Evolutionary conservation across 116 monocot genomes (phyloP), one percentile per base, ranked within the genome.

Genomic region (Phalaenopsis hybrid): DNA sequence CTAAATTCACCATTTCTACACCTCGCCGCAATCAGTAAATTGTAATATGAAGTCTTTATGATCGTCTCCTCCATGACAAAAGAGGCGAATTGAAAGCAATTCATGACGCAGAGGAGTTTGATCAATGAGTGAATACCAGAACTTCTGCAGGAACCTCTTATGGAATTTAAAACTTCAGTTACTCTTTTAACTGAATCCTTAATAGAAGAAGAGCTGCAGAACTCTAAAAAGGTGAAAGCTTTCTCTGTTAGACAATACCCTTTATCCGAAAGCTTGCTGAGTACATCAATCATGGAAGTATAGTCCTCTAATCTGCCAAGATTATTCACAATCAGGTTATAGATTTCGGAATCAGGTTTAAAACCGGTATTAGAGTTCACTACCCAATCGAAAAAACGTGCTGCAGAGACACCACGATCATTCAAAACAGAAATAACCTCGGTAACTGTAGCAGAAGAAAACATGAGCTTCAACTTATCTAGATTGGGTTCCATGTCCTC

Each of bases 121-220:
- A 96, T 89, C 82, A 96, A 83, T 6, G 92, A 86, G 63, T 89
- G 79, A 46, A 89, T 89, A 15, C 93, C 96, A 15, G 96, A 92
- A 15, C 85, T 87, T 31, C 89, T 79, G 48, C 88, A 96, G 78
- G 89, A 87, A 8, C 92, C 90, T 2, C 83, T 76, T 1, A 82
- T 84, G 25, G 48, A 18, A 61, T 79, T 87, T 78, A 94, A 63
- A 1, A 79, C 69, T 43, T 79, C 81, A 41, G 76, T 52, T 8
- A 91, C 78, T 80, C 46, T 84, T 50, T 21, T 41, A 9, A 90
- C 85, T 0, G 83, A 81, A 37, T 85, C 84, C 75, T 75, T 82
- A 12, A 83, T 34, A 25, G 3, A 50, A 52, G 34, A 57, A 44
- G 70, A 67, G 21, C 78, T 28, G 3, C 79, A 28, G 16, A 52